phyloP scores from a whole-genome alignment of 192 early-diverging fungal species.

The Gigaspora rosea region DNA sequence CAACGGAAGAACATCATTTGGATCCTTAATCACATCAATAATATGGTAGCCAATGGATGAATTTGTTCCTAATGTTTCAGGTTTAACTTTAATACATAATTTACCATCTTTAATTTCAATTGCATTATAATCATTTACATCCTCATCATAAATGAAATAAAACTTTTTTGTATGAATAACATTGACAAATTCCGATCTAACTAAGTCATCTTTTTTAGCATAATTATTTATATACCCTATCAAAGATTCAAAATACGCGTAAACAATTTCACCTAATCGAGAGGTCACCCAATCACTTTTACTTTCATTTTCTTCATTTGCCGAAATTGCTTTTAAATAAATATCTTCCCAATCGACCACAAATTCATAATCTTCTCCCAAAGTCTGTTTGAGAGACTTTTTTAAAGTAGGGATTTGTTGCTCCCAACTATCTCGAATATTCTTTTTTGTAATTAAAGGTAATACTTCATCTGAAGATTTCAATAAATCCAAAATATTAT shows the following conservation, averaged over 20 bases:
- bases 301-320: neutral
- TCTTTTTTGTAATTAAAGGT: constrained; percentile 10
- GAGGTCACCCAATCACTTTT: neutral
- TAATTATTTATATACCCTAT: neutral
- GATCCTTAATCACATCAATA: constrained; percentile 10
- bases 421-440: constrained; percentile 28
- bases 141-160: constrained; percentile 9
- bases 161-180: constrained; percentile 4
- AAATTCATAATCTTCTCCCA: constrained; percentile 18
- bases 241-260: constrained; percentile 5
- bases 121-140: constrained; percentile 13
- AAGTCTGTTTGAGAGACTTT: constrained; percentile 6
- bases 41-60: constrained; percentile 11
- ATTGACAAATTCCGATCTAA: constrained; percentile 16
- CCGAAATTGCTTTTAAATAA: constrained; percentile 1
- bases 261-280: constrained; percentile 2
- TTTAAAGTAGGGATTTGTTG: neutral
- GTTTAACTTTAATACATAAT: constrained; percentile 10
- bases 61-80: neutral
- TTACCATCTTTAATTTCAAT: constrained; percentile 10
- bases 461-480: constrained; percentile 6
- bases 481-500: constrained; percentile 4
- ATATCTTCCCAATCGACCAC: constrained; percentile 16
- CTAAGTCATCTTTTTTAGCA: constrained; percentile 15
- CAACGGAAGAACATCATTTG: neutral